Conservation (phyloP, 768 basidiomycete genomes). For the Neoboletus subvelutipes region DNA sequence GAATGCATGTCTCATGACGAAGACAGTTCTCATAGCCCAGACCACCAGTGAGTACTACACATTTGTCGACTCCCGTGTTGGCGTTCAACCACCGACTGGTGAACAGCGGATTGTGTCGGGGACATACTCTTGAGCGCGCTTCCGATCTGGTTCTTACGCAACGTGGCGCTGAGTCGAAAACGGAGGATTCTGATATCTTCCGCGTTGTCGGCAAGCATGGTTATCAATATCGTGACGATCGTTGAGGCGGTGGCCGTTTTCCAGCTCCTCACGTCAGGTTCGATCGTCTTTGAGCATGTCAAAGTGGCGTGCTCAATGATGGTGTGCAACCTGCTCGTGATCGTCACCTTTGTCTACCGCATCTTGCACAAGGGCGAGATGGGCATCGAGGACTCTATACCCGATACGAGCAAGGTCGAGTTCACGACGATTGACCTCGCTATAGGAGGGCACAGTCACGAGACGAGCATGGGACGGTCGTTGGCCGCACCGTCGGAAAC, state of each 20-base stretch:
- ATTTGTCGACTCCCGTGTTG: not conserved
- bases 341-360: conserved; percentile 16
- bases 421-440: conserved; percentile 8
- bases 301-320: not conserved
- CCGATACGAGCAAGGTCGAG: not conserved
- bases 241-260: not conserved
- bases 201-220: not conserved
- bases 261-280: not conserved
- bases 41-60: conserved; percentile 11
- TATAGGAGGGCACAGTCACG: not conserved
- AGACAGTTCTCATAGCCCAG: not conserved
- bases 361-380: not conserved
- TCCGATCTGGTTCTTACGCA: conserved; percentile 18
- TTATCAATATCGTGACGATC: not conserved
- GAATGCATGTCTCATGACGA: not conserved
- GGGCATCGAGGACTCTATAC: not conserved
- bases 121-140: conserved; percentile 23
- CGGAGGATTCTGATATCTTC: conserved; percentile 20
- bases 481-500: not conserved
- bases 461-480: not conserved
- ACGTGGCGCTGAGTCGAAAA: conserved; percentile 13
- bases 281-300: not conserved
- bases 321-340: conserved; percentile 14
- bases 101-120: conserved; percentile 21
- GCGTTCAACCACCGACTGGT: not conserved